Evolutionary conservation across 495 filamentous ascomycete genomes (phyloP).

Genomic region (Neurospora sp.): DNA sequence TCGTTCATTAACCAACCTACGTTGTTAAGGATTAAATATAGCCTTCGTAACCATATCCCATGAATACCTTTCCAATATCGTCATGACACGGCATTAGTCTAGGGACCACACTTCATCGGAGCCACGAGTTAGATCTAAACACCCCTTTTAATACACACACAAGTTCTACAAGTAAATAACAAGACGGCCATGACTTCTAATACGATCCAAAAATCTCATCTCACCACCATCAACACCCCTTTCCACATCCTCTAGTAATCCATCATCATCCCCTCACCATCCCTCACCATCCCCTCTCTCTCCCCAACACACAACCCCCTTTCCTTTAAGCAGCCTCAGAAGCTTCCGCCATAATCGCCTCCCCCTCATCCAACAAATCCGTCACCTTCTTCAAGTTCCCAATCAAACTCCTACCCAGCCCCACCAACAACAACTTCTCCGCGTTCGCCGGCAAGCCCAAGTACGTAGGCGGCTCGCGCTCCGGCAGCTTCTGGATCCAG

Average conservation of each 20-base stretch:
- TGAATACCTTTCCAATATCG: not conserved
- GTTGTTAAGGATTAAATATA: too few relatives aligned
- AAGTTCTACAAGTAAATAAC: not conserved
- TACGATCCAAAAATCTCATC: not conserved
- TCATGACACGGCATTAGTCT: not conserved
- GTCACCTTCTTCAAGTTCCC: conserved; percentile 73
- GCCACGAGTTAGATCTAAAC: not conserved
- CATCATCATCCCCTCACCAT: not conserved
- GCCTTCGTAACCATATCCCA: not conserved
- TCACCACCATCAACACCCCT: not conserved
- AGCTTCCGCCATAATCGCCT: conserved; percentile 72
- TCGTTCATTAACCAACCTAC: too few relatives aligned
- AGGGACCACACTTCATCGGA: not conserved
- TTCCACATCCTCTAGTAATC: not conserved
- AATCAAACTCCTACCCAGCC: conserved; percentile 78
- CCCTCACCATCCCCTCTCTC: not conserved
- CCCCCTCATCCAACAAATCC: conserved; percentile 83
- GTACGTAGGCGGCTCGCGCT: conserved; percentile 94
- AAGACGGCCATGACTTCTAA: not conserved
- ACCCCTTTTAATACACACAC: not conserved
- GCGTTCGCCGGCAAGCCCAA: conserved; percentile 93
- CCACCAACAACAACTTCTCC: conserved; percentile 89
- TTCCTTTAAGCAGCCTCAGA: not conserved
- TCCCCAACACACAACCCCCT: not conserved
- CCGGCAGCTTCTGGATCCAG: conserved; percentile 87